Base-by-base conservation (phyloP, 768 basidiomycete species). In the Lentinula aciculospora region DNA sequence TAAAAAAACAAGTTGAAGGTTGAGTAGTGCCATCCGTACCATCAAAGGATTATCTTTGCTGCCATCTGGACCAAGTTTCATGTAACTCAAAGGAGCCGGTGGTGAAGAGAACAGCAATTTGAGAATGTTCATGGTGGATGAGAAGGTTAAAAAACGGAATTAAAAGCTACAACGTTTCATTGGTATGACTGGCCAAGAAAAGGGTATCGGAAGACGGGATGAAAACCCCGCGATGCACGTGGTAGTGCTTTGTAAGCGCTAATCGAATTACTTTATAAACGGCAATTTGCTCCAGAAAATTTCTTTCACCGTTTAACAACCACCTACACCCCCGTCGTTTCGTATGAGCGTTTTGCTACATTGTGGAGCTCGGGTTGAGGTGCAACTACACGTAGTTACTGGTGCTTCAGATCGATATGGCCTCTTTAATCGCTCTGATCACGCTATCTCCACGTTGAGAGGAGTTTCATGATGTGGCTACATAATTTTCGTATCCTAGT, bases 381-480 rank as follows among this genome's bases (percentile, higher is more conserved):
- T 78, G 80, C 67, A 69, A 61, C 65, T 57, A 61, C 64, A 59
- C 61, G 61, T 62, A 53, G 49, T 59, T 48, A 59, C 64, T 66
- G 74, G 74, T 76, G 83, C 83, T 76, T 69, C 62, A 80, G 79
- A 87, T 56, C 50, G 53, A 71, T 53, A 74, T 45, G 70, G 84
- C 88, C 88, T 78, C 77, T 69, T 82, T 90, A 90, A 92, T 91
- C 89, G 82, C 89, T 90, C 86, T 76, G 70, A 84, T 84, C 84
- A 80, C 87, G 76, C 68, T 73, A n/a, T 49, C 67, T 67, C 62
- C 73, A 90, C 85, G 86, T 81, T 64, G 84, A 82, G 74, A 80
- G 81, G 87, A 88, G 89, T 91, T 92, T 92, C 89, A 90, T 91
- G 85, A 75, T 75, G 81, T 71, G 88, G 88, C 86, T 58, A 89